phyloP scores from a whole-genome alignment of 78 protist species.

The Tieghemostelium lacteum region DNA sequence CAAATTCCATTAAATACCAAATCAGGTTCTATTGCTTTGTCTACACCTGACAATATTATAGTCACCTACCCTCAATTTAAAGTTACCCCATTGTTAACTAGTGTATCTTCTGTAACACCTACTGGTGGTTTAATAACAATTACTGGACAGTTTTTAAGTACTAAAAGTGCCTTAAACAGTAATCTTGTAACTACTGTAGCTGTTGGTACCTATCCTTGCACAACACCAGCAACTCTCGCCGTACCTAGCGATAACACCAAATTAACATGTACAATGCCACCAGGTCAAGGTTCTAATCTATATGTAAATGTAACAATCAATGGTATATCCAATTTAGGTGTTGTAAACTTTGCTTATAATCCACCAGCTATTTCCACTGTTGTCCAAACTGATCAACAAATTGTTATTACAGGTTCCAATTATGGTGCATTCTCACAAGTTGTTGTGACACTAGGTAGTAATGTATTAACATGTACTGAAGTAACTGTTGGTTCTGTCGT shows the following conservation, averaged over 20 bases:
- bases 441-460: background rate
- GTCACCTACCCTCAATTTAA: background rate
- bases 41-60: background rate
- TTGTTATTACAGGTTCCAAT: background rate
- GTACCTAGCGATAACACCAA: too few species aligned
- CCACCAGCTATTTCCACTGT: background rate
- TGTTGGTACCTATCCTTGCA: too few species aligned
- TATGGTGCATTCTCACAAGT: background rate
- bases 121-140: background rate
- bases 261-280: background rate
- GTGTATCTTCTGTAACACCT: background rate
- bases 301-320: background rate
- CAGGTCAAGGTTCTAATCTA: constrained; percentile 10
- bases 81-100: background rate
- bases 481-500: too few species aligned
- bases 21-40: background rate
- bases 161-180: too few species aligned
- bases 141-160: background rate
- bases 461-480: background rate
- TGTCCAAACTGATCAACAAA: background rate
- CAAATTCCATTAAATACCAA: background rate
- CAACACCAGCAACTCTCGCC: too few species aligned
- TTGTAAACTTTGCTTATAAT: background rate
- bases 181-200: too few species aligned
- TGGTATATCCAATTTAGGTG: background rate